phyloP scores from a whole-genome alignment of 345 rosid genomes.

The Dipteronia dyeriana region DNA sequence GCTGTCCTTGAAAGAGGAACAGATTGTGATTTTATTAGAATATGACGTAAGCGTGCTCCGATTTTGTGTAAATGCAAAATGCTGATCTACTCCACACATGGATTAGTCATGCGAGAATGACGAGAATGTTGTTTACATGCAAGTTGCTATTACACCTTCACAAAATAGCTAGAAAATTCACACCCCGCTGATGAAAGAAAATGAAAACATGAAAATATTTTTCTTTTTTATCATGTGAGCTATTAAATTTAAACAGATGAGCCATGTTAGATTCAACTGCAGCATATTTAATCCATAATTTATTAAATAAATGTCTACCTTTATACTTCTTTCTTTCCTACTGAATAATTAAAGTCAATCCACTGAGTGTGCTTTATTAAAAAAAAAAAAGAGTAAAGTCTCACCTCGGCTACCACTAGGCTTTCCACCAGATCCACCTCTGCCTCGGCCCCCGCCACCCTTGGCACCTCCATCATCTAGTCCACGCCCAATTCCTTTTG shows the following conservation, averaged over 20 bases:
- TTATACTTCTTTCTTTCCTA: not conserved
- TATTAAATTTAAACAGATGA: not conserved
- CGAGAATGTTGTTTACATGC: not conserved
- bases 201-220: not conserved
- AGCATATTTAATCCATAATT: not conserved
- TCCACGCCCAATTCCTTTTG: slow-evolving; percentile 69
- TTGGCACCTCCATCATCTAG: slow-evolving; percentile 66
- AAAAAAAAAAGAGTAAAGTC: not conserved
- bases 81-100: not conserved
- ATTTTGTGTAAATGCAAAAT: not conserved
- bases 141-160: not conserved
- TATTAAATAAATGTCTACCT: not conserved
- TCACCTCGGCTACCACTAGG: slow-evolving; percentile 62
- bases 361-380: not conserved
- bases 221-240: not conserved
- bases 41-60: not conserved
- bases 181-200: not conserved
- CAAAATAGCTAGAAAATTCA: not conserved
- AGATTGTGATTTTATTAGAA: not conserved
- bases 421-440: slow-evolving; percentile 65
- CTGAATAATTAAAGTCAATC: not conserved
- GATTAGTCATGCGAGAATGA: not conserved
- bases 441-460: slow-evolving; percentile 77
- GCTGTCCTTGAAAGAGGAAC: not conserved
- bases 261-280: not conserved